Evolutionary conservation across 2,329 filamentous ascomycete species (phyloP), one percentile per base, ranked within the genome.

Genomic region (Cladosporium sp.): DNA sequence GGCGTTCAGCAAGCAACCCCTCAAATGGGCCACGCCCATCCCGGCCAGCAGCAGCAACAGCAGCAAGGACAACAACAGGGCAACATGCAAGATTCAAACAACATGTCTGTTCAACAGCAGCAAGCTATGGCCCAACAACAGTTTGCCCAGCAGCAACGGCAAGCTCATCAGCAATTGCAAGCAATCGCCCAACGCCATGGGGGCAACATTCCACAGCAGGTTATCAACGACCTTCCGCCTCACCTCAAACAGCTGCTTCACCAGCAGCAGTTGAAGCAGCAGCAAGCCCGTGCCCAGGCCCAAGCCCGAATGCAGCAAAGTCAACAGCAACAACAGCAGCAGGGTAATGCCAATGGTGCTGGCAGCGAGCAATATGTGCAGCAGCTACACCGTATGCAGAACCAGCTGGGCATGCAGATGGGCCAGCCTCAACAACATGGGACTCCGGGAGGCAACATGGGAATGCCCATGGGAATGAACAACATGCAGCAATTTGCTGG

Each of bases 211-310:
- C 53, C 50, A 11, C 56, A 53, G 18, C 51, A 56, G 15, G 40
- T 32, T 18, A 40, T 47, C 25, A 25, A 33, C 43, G 30, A 4
- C 22, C 20, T 48, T 16, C 15, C 46, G 43, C n/a, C 46, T 32
- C 29, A 52, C 50, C 42, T 67, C 22, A 65, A 67, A 45, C 57
- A 66, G 16, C 63, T 68, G 36, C 62, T 65, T 42, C 64, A 68
- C 46, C 62, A 64, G 13, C 59, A 67, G 22, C 59, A 64, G 18
- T 57, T 62, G 18, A 65, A 64, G 41, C 62, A 67, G 36, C 64
- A 67, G 40, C 66, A 68, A 43, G 49, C 42, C 33, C 49, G 55
- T 12, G 43, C 38, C 25, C 54, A 57, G 43, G 53, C 55, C 18
- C 57, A 59, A 33, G 38, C 36, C n/a, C 45, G 36, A 9, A 40